Conservation (phyloP, 768 basidiomycete genomes). For the Cubamyces sp. region DNA sequence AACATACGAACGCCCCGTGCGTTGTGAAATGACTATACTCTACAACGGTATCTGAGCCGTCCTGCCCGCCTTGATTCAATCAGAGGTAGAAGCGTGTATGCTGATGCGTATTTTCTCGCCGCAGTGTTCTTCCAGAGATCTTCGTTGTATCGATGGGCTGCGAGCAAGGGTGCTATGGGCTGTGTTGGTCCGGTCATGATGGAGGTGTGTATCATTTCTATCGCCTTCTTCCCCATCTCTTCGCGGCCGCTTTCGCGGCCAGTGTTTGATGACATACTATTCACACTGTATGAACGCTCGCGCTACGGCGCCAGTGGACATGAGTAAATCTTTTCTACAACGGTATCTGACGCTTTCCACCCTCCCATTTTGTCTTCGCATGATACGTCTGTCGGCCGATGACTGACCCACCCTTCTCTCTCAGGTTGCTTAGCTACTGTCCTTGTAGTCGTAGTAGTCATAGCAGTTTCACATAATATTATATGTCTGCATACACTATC, state of each 20-base stretch:
- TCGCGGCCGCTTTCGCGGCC: conserved; percentile 52
- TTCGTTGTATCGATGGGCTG: neutral
- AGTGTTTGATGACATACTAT: conserved; percentile 42
- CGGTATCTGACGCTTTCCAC: conserved; percentile 71
- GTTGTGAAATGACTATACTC: conserved; percentile 28
- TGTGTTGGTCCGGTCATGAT: conserved; percentile 30
- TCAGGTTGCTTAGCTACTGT: neutral
- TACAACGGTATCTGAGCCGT: conserved; percentile 33
- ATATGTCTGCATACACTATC: no score
- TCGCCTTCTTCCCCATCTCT: neutral
- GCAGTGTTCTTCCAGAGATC: neutral
- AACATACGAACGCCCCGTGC: conserved; percentile 32
- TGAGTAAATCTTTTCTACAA: conserved; percentile 71
- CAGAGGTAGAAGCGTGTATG: conserved; percentile 6
- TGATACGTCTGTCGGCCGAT: neutral
- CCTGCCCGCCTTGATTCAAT: neutral
- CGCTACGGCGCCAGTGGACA: conserved; percentile 45
- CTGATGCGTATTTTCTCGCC: conserved; percentile 12
- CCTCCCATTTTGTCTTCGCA: neutral
- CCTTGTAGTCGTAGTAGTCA: no score
- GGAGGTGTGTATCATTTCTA: neutral
- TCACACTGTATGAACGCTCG: conserved; percentile 76
- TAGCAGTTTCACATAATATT: no score
- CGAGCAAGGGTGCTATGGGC: neutral
- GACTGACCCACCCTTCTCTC: neutral